Percentiles rank a stretch among this genome's conserved stretches.
Evolutionary conservation across 306 rosid species (phyloP).

Genomic region (Rosa persica): DNA sequence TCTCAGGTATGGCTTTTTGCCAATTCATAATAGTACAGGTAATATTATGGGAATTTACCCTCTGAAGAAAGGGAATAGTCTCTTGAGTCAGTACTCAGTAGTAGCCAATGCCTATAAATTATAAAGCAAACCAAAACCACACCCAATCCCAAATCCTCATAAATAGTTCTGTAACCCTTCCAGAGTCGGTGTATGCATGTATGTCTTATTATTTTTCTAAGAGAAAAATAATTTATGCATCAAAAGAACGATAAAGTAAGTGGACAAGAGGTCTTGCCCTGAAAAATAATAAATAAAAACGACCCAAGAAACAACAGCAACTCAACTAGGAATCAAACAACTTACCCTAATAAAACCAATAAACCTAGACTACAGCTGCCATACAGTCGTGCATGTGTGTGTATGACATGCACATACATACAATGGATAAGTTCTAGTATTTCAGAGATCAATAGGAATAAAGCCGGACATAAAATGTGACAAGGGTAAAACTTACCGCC

Average conservation of each 20-base stretch:
- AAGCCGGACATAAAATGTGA: constrained; percentile 17
- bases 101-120: too few species aligned
- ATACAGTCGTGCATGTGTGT: too few species aligned
- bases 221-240: background rate
- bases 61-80: too few species aligned
- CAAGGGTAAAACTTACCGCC: constrained; percentile 58
- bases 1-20: background rate
- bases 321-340: background rate
- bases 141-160: background rate
- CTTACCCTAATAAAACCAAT: background rate
- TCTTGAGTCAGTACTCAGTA: background rate
- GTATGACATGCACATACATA: background rate
- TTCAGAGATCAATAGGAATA: background rate
- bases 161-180: background rate
- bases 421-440: background rate
- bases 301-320: background rate
- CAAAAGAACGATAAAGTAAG: background rate
- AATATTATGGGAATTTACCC: background rate
- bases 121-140: background rate
- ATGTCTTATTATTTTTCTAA: background rate
- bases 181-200: background rate
- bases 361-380: background rate
- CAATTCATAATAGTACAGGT: background rate
- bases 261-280: background rate
- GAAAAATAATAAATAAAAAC: background rate